phyloP scores from a whole-genome alignment of 2,329 filamentous ascomycete species.

The Bipolaris victoriae region DNA sequence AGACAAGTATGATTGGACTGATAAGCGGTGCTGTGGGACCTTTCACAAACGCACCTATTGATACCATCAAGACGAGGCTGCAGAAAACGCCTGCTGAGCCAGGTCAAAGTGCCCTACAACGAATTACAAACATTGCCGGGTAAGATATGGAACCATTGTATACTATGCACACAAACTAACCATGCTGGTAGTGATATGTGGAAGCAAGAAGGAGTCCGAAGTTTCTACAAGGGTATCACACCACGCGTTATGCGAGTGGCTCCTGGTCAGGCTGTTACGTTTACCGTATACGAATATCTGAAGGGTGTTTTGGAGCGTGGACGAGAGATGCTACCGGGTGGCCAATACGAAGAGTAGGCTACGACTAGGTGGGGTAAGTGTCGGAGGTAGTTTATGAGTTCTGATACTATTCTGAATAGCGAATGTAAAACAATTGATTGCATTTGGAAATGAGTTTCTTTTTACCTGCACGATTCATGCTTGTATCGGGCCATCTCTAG shows the following conservation, averaged over 20 bases:
- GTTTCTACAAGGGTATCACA: conserved; percentile 99
- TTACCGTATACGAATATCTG: conserved; percentile 63
- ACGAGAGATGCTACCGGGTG: conserved; percentile 54
- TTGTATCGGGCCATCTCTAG: neutral
- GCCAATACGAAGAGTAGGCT: conserved; percentile 56
- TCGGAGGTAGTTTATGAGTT: neutral
- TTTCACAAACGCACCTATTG: conserved; percentile 94
- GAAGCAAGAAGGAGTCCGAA: conserved; percentile 88
- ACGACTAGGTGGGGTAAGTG: neutral
- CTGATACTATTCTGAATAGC: neutral
- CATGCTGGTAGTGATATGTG: conserved; percentile 53
- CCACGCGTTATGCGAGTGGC: conserved; percentile 97
- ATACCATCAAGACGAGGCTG: conserved; percentile 97
- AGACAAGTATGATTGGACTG: conserved; percentile 89
- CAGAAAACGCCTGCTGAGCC: conserved; percentile 86
- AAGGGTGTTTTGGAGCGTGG: conserved; percentile 57
- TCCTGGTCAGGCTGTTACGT: conserved; percentile 84
- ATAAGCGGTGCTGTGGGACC: conserved; percentile 95
- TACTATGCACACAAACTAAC: conserved; percentile 13
- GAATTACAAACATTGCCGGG: conserved; percentile 76
- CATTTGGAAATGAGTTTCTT: neutral
- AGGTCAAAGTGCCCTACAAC: conserved; percentile 78
- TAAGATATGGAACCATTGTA: conserved; percentile 37
- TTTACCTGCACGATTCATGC: too few relatives aligned
- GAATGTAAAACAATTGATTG: neutral